Evolutionary conservation across 345 rosid genomes (phyloP), one percentile per base, ranked within the genome.

Genomic region (Carallia pectinifolia): DNA sequence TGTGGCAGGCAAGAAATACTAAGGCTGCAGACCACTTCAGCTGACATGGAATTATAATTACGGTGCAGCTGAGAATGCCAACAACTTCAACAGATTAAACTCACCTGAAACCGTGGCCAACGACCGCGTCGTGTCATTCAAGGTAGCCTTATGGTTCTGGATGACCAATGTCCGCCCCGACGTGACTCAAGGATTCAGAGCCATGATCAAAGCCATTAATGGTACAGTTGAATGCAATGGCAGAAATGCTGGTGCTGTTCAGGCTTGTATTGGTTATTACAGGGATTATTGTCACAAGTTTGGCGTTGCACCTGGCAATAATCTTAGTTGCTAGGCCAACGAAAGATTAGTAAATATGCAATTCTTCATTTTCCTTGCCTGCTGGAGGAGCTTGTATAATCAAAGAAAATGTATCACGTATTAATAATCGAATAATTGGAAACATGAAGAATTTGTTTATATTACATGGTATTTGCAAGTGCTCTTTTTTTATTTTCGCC

Each of bases 91-190:
- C 5, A 80, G 83, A 36, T 50, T 83, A 29, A 81, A 74, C 62
- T 38, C 70, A 1, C 86, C 86, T 0, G 84, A 86, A 68, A 71
- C 70, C 0, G 85, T 86, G 44, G 79, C 90, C 40, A 77, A 58
- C 1, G 69, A 86, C 15, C 72, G 80, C 0, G 53, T 80, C 0
- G 65, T 83, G 27, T 78, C 87, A 0, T 87, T 83, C 6, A 65
- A 80, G 80, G 71, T 85, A 0, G 84, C 87, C 2, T 64, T 86
- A n/a, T 84, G 83, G 88, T 84, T 40, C 62, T 87, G 88, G 90
- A 81, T 71, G 77, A 66, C 15, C 31, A 56, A 48, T 5, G 87
- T 84, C 40, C 85, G 74, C 19, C 60, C 79, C 0, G 76, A 77
- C 0, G 47, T 80, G 6, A 39, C 62, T 34, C 83, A 77, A 68